Conservation (phyloP, 2,329 filamentous ascomycete genomes). For the Arthrobotrys entomopaga region DNA sequence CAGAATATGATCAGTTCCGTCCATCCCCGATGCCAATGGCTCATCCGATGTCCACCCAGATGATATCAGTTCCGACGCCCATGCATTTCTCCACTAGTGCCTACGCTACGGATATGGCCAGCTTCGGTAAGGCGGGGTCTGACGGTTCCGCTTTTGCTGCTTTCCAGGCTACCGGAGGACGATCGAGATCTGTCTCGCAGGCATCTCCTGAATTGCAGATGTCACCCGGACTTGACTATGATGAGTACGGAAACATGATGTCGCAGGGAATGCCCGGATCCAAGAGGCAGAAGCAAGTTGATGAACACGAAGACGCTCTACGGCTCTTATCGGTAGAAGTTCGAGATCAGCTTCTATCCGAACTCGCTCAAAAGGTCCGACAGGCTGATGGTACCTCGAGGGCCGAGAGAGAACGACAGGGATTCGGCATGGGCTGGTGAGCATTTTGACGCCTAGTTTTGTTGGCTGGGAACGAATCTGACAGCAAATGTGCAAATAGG, state of each 20-base stretch:
- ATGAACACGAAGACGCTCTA: constrained; percentile 59
- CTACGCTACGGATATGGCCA: constrained; percentile 50
- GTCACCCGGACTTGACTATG: constrained; percentile 45
- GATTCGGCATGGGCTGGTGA: constrained; percentile 90
- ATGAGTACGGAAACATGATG: constrained; percentile 47
- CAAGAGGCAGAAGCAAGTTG: constrained; percentile 54
- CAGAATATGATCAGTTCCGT: constrained; percentile 49
- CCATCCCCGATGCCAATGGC: constrained; percentile 44
- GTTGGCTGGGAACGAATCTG: constrained; percentile 12
- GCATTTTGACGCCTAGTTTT: constrained; percentile 60
- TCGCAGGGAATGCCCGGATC: constrained; percentile 39
- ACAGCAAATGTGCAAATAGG: constrained; percentile 52
- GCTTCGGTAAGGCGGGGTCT: constrained; percentile 42
- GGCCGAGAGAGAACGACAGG: constrained; percentile 82
- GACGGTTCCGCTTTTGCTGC: constrained; percentile 48
- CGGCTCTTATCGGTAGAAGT: constrained; percentile 58
- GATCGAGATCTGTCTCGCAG: constrained; percentile 48
- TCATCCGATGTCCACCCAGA: constrained; percentile 37
- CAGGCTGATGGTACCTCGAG: constrained; percentile 65
- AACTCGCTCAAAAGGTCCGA: constrained; percentile 58
- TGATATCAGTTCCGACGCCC: constrained; percentile 38
- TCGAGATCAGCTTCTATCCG: constrained; percentile 56
- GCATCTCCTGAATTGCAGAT: constrained; percentile 49
- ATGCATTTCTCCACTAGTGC: constrained; percentile 52
- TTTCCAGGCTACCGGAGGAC: constrained; percentile 41